Conservation (phyloP, 805 yeast genomes). For the Monosporozyma aerobia region DNA sequence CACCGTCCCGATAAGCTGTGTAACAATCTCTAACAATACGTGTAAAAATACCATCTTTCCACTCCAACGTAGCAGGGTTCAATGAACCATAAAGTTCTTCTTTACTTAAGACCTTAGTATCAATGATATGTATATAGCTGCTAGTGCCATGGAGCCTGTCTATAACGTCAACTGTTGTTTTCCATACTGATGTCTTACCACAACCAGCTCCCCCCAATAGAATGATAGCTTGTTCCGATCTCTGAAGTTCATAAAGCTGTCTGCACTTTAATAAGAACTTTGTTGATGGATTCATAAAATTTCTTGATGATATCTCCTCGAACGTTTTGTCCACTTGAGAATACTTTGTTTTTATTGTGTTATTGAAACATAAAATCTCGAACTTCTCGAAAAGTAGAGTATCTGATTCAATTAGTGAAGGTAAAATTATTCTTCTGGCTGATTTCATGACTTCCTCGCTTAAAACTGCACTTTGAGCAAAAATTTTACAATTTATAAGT, state of each 20-base stretch:
- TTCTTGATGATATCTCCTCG: slow-evolving; percentile 26
- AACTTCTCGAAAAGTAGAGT: slow-evolving; percentile 29
- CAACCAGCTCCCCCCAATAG: slow-evolving; percentile 66
- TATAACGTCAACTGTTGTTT: slow-evolving; percentile 37
- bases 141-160: slow-evolving; percentile 30
- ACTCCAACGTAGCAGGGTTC: slow-evolving; percentile 73
- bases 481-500: slow-evolving; percentile 46
- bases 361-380: neutral
- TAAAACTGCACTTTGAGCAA: slow-evolving; percentile 27
- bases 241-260: slow-evolving; percentile 55
- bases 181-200: slow-evolving; percentile 60
- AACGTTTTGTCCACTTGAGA: slow-evolving; percentile 7
- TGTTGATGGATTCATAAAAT: slow-evolving; percentile 30
- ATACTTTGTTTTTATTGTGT: slow-evolving; percentile 2
- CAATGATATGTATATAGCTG: slow-evolving; percentile 39
- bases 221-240: slow-evolving; percentile 68
- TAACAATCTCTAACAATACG: neutral
- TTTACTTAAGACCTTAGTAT: slow-evolving; percentile 69
- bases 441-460: neutral
- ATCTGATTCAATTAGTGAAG: slow-evolving; percentile 55
- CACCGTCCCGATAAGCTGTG: neutral
- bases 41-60: slow-evolving; percentile 69
- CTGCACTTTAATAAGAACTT: slow-evolving; percentile 45
- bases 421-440: slow-evolving; percentile 38
- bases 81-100: slow-evolving; percentile 57